Base-by-base conservation (phyloP, 805 yeast genomes). In the Sporopachydermia lactativora region DNA sequence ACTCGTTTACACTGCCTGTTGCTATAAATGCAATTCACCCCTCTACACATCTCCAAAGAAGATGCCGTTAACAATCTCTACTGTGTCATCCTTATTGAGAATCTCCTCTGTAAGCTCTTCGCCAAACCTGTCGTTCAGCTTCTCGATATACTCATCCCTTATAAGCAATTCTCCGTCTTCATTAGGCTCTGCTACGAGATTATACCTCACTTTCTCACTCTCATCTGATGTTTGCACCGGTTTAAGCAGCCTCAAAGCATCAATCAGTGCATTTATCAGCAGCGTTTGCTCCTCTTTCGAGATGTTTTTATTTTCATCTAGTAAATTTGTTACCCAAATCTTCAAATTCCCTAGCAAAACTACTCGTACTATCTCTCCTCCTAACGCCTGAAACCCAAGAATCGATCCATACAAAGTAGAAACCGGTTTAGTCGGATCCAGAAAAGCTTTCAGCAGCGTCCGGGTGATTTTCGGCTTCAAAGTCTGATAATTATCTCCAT, bases 341-440 rank as follows among this genome's bases (percentile, higher is more conserved):
- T 76, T 71, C 45, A 89, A 60, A 57, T 92, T 92, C 0, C 96
- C 96, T 34, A 89, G 64, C 41, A 92, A 68, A 1, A 84, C 72
- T 36, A 89, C 77, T 48, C 95, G 71, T 31, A 89, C 73, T 5
- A 92, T 94, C 59, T 92, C 97, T 3, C 77, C 65, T 3, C 96
- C 98, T 52, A 92, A 62, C 15, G 80, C 84, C 42, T 74, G 71
- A 51, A 92, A 69, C 4, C 97, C 98, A 39, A 75, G 71, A 19
- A 94, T 70, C 3, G 96, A 79, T 34, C 99, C 99, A 51, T 81
- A 92, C 46, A 86, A 85, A 0, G 97, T 85, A 2, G 95, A 95
- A 13, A 79, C 67, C 0, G 94, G 86, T 49, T 81, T 77, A 31
- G 79, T 73, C 4, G 86, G 70, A 51, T 88, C 95, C 57, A 92